These are phyloP conservation scores for Juncus effusus DNA, from an alignment of 176 grass and related monocot genomes.

Conservation along the genomic window DNA sequence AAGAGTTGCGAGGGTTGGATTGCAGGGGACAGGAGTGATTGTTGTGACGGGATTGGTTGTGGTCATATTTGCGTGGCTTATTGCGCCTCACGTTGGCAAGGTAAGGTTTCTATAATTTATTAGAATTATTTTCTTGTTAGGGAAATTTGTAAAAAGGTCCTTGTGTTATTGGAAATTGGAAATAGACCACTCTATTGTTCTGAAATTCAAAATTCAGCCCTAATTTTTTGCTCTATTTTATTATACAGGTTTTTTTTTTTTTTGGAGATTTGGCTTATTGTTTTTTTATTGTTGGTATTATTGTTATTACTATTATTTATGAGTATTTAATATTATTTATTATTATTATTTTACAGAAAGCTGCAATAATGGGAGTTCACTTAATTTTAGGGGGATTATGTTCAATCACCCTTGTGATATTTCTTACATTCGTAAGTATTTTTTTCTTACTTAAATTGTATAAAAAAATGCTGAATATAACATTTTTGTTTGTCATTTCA, in stretches of 20 bases:
- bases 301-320: no score
- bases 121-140: background rate
- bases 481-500: no score
- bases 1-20: conserved; percentile 37
- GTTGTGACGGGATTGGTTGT: conserved; percentile 53
- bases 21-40: conserved; percentile 62
- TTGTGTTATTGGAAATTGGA: background rate
- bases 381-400: conserved; percentile 84
- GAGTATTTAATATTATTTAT: conserved; percentile 17
- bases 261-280: no score
- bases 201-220: background rate
- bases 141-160: conserved; percentile 7
- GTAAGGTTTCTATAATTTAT: conserved; percentile 33
- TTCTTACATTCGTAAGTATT: conserved; percentile 80
- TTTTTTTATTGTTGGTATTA: no score
- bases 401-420: conserved; percentile 65
- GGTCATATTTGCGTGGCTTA: conserved; percentile 64
- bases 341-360: conserved; percentile 54
- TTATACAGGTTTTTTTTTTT: no score
- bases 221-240: no score
- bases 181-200: conserved; percentile 11
- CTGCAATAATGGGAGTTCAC: conserved; percentile 58
- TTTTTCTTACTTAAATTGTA: background rate
- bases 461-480: background rate
- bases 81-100: conserved; percentile 81